Evolutionary conservation across 179 eudicot species (phyloP).

Genomic region (Sideroxylon spinosum): DNA sequence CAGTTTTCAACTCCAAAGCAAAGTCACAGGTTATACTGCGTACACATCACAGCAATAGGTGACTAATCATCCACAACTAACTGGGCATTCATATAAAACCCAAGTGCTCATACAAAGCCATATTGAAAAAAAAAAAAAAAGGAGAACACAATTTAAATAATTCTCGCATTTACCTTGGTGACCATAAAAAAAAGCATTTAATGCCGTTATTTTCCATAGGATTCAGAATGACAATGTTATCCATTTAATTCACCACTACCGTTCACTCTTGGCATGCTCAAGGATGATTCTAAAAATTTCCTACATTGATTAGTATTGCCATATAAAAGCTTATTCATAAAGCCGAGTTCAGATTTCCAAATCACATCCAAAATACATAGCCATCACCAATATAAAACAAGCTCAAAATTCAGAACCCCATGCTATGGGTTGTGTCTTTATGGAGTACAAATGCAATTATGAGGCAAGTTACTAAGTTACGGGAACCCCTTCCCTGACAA

Average conservation of each 20-base stretch:
- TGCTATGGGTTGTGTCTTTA: background rate
- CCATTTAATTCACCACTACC: background rate
- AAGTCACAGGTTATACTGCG: background rate
- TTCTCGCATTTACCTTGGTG: background rate
- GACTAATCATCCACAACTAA: background rate
- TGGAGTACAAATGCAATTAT: background rate
- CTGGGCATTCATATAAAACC: background rate
- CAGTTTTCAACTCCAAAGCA: background rate
- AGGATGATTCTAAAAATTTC: slow-evolving; percentile 4
- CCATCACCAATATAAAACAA: background rate
- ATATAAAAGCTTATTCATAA: background rate
- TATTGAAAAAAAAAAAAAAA: background rate
- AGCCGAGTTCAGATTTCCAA: background rate
- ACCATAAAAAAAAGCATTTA: background rate
- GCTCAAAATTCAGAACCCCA: background rate
- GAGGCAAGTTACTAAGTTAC: background rate
- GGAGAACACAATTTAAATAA: background rate
- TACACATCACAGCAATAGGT: background rate
- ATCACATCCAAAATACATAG: background rate
- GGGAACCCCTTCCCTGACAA: background rate
- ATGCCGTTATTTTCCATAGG: background rate
- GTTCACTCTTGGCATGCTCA: background rate
- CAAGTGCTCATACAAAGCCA: background rate
- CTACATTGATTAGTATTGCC: background rate
- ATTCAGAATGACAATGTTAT: background rate